Evolutionary conservation across 1,139 yeast species (phyloP).

Genomic region (Blastobotrys raffinosifermentans): DNA sequence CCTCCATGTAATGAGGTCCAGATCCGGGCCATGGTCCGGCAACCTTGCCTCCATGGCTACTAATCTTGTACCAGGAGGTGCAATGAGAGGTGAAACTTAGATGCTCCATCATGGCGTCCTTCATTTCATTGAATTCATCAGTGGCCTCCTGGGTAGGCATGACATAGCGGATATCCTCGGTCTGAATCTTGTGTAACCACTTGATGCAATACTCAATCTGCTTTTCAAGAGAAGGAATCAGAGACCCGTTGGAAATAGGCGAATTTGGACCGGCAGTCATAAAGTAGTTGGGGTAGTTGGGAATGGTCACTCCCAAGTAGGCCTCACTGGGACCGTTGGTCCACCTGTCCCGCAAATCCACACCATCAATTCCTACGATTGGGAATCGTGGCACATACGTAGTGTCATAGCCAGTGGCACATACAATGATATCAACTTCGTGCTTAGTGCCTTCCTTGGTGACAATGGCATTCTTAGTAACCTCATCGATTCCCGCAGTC

Average conservation of each 20-base stretch:
- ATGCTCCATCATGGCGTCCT: conserved; percentile 11
- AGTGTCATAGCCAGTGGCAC: conserved; percentile 19
- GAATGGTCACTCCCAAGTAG: conserved; percentile 18
- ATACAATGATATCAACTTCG: conserved; percentile 18
- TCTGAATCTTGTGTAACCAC: conserved; percentile 15
- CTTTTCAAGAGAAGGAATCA: conserved; percentile 16
- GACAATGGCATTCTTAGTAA: conserved; percentile 12
- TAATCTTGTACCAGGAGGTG: conserved; percentile 18
- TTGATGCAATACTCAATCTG: conserved; percentile 14
- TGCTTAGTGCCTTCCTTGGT: conserved; percentile 16
- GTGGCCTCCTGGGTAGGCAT: conserved; percentile 15
- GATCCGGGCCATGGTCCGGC: conserved; percentile 22
- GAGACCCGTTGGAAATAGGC: conserved; percentile 17
- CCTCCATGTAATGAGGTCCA: conserved; percentile 15
- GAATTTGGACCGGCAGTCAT: conserved; percentile 19
- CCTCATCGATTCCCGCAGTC: conserved; percentile 11
- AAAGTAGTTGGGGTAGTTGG: conserved; percentile 20
- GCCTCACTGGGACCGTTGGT: conserved; percentile 11
- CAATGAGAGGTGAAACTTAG: conserved; percentile 16
- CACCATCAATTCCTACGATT: conserved; percentile 16
- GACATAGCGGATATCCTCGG: conserved; percentile 15
- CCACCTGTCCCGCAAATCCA: conserved; percentile 12
- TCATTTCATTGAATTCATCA: conserved; percentile 14
- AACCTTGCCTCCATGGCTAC: conserved; percentile 11
- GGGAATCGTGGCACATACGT: conserved; percentile 18